Evolutionary conservation across 2,329 filamentous ascomycete genomes (phyloP).

Genomic region (Mycosphaerella arachidis): DNA sequence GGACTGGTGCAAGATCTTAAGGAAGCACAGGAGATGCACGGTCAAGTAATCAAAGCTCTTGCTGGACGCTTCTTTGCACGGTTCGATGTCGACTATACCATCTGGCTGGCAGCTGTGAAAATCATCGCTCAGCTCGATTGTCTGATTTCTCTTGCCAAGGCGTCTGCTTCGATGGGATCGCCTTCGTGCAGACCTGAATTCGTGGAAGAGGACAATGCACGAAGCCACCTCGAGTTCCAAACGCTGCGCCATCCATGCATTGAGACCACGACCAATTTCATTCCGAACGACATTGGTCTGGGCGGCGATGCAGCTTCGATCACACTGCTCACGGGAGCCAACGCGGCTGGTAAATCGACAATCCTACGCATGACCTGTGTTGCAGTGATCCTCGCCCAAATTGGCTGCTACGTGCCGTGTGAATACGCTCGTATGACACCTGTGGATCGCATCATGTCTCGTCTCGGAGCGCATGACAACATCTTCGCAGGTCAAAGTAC

Average conservation of each 20-base stretch:
- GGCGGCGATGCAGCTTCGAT: slow-evolving; percentile 80
- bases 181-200: slow-evolving; percentile 88
- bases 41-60: slow-evolving; percentile 84
- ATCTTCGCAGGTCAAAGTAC: slow-evolving; percentile 97
- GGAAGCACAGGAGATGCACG: slow-evolving; percentile 90
- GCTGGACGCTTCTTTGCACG: slow-evolving; percentile 75
- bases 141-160: slow-evolving; percentile 85
- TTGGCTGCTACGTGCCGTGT: slow-evolving; percentile 88
- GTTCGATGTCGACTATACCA: slow-evolving; percentile 80
- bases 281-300: slow-evolving; percentile 87
- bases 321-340: slow-evolving; percentile 87
- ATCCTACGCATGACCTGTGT: slow-evolving; percentile 94
- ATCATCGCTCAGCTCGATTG: slow-evolving; percentile 92
- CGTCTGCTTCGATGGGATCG: slow-evolving; percentile 75
- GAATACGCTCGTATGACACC: slow-evolving; percentile 78
- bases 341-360: slow-evolving; percentile 95
- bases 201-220: slow-evolving; percentile 62
- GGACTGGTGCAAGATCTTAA: slow-evolving; percentile 80
- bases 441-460: slow-evolving; percentile 96
- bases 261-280: slow-evolving; percentile 84
- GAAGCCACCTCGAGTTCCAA: slow-evolving; percentile 83
- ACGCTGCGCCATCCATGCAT: slow-evolving; percentile 95
- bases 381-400: slow-evolving; percentile 94
- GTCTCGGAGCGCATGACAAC: slow-evolving; percentile 95
- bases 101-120: slow-evolving; percentile 85